phyloP scores from a whole-genome alignment of 73 alveolate species.

The Loxodes magnus region DNA sequence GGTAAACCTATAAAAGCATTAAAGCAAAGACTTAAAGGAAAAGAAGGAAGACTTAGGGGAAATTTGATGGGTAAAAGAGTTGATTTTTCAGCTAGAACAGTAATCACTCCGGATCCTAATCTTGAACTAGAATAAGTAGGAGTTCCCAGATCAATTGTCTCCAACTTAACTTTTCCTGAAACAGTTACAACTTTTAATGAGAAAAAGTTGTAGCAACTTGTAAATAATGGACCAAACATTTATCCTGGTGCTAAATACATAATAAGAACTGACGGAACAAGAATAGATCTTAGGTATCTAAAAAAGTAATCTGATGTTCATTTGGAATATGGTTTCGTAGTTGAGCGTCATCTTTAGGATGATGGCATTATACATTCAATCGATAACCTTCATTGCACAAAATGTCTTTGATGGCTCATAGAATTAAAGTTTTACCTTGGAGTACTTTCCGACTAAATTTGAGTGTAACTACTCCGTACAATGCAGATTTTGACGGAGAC shows the following conservation, averaged over 20 bases:
- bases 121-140: slow-evolving; percentile 96
- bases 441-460: slow-evolving; percentile 98
- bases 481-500: slow-evolving; percentile 99
- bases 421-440: slow-evolving; percentile 96
- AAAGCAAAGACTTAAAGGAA: slow-evolving; percentile 80
- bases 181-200: slow-evolving; percentile 87
- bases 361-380: slow-evolving; percentile 92
- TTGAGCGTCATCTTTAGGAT: slow-evolving; percentile 97
- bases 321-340: slow-evolving; percentile 80
- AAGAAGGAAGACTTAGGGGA: slow-evolving; percentile 99
- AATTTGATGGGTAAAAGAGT: slow-evolving; percentile 99
- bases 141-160: slow-evolving; percentile 89
- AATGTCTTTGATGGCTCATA: slow-evolving; percentile 99
- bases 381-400: slow-evolving; percentile 99
- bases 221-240: slow-evolving; percentile 83
- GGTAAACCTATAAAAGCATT: slow-evolving; percentile 73
- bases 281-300: slow-evolving; percentile 64
- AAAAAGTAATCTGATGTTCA: slow-evolving; percentile 65
- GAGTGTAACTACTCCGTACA: slow-evolving; percentile 99
- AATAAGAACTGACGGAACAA: slow-evolving; percentile 63
- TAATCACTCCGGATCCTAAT: slow-evolving; percentile 99
- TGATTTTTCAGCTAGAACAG: slow-evolving; percentile 99
- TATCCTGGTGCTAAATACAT: slow-evolving; percentile 97
- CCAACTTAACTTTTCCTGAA: slow-evolving; percentile 96
- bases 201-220: slow-evolving; percentile 62